A percentile compares a stretch with the other conserved stretches of the same genome.
phyloP scores from a whole-genome alignment of 108 stramenopile genomes.

The Mayamaea pseudoterrestris region DNA sequence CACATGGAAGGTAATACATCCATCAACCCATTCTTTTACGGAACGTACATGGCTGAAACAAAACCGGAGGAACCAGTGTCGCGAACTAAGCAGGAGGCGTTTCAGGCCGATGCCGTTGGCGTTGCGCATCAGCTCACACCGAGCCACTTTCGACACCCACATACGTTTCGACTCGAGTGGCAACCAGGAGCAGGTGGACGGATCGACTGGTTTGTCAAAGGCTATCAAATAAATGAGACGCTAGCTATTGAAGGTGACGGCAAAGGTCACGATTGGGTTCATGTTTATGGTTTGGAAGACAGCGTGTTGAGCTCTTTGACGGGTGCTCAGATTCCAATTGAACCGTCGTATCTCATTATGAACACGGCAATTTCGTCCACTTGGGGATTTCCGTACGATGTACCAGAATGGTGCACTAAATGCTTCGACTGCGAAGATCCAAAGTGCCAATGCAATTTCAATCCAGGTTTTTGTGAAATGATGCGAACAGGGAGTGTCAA shows the following conservation, averaged over 20 bases:
- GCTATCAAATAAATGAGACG: constrained; percentile 42
- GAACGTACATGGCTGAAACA: constrained; percentile 75
- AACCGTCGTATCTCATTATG: constrained; percentile 86
- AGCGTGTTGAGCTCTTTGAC: constrained; percentile 40
- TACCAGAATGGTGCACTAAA: constrained; percentile 72
- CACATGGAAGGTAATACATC: constrained; percentile 67
- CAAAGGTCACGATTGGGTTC: constrained; percentile 67
- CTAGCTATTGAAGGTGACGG: constrained; percentile 57
- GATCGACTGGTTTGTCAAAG: constrained; percentile 83
- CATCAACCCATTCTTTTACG: constrained; percentile 94
- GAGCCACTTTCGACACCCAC: constrained; percentile 72
- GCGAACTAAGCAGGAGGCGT: constrained; percentile 72
- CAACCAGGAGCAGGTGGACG: constrained; percentile 79
- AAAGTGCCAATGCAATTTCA: constrained; percentile 75
- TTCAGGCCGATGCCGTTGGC: constrained; percentile 92
- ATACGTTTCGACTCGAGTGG: constrained; percentile 94
- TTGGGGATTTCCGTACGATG: constrained; percentile 89
- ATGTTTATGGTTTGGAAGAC: constrained; percentile 57
- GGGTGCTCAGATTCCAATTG: constrained; percentile 87
- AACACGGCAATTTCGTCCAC: constrained; percentile 88
- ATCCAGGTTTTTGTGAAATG: constrained; percentile 82
- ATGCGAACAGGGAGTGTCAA: constrained; percentile 64
- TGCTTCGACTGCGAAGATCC: constrained; percentile 84
- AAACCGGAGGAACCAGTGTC: constrained; percentile 74
- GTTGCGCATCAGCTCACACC: constrained; percentile 64